A percentile compares a stretch with the other conserved stretches of the same genome.
phyloP scores from a whole-genome alignment of 768 basidiomycete genomes.

The Lactifluus piperatus region DNA sequence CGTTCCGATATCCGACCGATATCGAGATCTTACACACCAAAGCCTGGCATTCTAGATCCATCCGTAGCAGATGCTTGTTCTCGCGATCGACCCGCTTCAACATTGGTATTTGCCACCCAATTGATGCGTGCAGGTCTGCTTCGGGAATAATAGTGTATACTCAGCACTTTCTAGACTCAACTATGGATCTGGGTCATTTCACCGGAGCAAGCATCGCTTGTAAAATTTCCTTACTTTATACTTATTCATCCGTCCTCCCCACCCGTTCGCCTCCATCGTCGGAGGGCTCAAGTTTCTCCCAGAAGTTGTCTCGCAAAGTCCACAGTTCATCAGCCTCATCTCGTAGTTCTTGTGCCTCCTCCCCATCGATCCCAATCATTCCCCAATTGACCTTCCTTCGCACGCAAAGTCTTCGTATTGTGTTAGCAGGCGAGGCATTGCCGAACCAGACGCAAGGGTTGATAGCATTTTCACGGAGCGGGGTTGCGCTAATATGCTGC shows the following conservation, averaged over 20 bases:
- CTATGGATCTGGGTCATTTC: too few species aligned
- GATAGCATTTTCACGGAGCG: conserved; percentile 14
- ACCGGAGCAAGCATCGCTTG: neutral
- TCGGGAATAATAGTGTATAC: too few species aligned
- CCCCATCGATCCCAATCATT: conserved; percentile 10
- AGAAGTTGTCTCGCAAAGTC: conserved; percentile 16
- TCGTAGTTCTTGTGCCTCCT: conserved; percentile 14
- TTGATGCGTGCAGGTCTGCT: too few species aligned
- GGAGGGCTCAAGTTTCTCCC: neutral
- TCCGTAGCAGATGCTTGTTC: too few species aligned
- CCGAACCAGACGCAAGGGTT: conserved; percentile 35
- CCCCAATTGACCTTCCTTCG: conserved; percentile 14
- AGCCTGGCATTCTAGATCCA: too few species aligned
- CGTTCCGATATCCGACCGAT: too few species aligned
- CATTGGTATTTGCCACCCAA: too few species aligned
- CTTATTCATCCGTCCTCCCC: conserved; percentile 10
- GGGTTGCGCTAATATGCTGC: neutral
- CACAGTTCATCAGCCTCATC: conserved; percentile 17
- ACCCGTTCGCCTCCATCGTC: neutral
- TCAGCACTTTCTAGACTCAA: too few species aligned
- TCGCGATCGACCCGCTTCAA: too few species aligned
- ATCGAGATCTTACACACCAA: too few species aligned
- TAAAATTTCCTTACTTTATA: too few species aligned
- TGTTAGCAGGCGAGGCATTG: conserved; percentile 35
- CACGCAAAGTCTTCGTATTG: conserved; percentile 42